Evolutionary conservation across 805 yeast genomes (phyloP).

Genomic region (Metschnikowia henanensis): DNA sequence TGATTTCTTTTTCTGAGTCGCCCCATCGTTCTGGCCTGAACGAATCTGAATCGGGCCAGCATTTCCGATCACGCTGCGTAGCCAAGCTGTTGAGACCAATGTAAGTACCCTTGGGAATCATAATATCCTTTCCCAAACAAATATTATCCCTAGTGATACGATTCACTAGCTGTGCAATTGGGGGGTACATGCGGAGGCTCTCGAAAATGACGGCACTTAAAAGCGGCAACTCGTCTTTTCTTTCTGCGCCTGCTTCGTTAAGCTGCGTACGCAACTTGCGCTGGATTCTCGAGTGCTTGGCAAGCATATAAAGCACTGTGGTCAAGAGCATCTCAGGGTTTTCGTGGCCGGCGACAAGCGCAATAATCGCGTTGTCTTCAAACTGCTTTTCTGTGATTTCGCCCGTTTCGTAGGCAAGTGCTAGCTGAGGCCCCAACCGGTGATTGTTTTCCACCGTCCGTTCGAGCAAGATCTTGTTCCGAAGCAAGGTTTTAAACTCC

Average conservation of each 20-base stretch:
- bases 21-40: conserved; percentile 60
- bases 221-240: conserved; percentile 18
- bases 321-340: conserved; percentile 55
- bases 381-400: conserved; percentile 46
- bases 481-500: conserved; percentile 22
- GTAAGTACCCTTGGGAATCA: conserved; percentile 50
- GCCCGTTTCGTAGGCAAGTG: conserved; percentile 37
- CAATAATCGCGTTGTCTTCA: conserved; percentile 53
- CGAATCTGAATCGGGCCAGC: conserved; percentile 46
- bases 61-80: conserved; percentile 43
- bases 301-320: conserved; percentile 46
- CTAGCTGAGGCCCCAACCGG: conserved; percentile 27
- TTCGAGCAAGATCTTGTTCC: conserved; percentile 22
- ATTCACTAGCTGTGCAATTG: conserved; percentile 56
- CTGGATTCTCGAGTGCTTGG: conserved; percentile 41
- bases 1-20: conserved; percentile 31
- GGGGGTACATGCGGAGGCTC: conserved; percentile 53
- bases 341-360: conserved; percentile 64
- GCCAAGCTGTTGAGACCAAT: conserved; percentile 57
- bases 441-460: conserved; percentile 36
- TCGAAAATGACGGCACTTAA: conserved; percentile 43
- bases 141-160: conserved; percentile 41
- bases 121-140: conserved; percentile 40
- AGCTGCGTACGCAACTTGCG: conserved; percentile 22
- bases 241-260: background rate